phyloP scores from a whole-genome alignment of 1,284 basidiomycete species.

The Irpex rosettiformis region DNA sequence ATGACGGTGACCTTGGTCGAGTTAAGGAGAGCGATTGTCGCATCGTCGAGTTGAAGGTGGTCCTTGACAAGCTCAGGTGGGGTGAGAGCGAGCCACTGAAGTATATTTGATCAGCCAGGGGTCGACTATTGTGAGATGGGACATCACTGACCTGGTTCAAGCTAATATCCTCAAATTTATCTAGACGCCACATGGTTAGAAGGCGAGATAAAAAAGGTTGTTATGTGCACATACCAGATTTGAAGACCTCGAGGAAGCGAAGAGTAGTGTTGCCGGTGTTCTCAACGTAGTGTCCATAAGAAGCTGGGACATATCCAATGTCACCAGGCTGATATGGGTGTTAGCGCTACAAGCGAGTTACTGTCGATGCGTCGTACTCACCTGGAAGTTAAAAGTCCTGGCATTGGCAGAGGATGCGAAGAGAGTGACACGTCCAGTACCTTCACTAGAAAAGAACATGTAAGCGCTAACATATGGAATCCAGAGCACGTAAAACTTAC shows the following conservation, averaged over 20 bases:
- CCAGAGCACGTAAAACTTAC: conserved; percentile 21
- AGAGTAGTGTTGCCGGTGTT: conserved; percentile 64
- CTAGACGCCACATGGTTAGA: conserved; percentile 24
- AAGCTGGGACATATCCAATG: conserved; percentile 60
- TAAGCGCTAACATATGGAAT: background rate
- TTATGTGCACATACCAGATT: conserved; percentile 35
- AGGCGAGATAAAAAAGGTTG: background rate
- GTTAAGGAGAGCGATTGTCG: conserved; percentile 46
- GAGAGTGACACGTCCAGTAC: conserved; percentile 54
- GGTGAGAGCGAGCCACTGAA: conserved; percentile 63
- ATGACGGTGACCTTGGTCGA: conserved; percentile 50
- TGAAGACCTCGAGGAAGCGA: conserved; percentile 62
- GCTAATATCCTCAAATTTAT: conserved; percentile 57
- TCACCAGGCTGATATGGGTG: conserved; percentile 45
- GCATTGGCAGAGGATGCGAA: conserved; percentile 61
- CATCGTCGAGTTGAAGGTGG: conserved; percentile 52
- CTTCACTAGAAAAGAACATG: conserved; percentile 39
- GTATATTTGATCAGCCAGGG: conserved; percentile 6
- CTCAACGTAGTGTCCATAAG: conserved; percentile 66
- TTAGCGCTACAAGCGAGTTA: background rate
- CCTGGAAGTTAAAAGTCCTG: conserved; percentile 62
- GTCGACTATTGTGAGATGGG: conserved; percentile 7
- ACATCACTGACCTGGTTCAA: conserved; percentile 40
- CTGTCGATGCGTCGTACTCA: conserved; percentile 19
- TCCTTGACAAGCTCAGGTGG: conserved; percentile 61